Evolutionary conservation across 2,329 filamentous ascomycete species (phyloP).

Genomic region (Botryosphaeria agaves): DNA sequence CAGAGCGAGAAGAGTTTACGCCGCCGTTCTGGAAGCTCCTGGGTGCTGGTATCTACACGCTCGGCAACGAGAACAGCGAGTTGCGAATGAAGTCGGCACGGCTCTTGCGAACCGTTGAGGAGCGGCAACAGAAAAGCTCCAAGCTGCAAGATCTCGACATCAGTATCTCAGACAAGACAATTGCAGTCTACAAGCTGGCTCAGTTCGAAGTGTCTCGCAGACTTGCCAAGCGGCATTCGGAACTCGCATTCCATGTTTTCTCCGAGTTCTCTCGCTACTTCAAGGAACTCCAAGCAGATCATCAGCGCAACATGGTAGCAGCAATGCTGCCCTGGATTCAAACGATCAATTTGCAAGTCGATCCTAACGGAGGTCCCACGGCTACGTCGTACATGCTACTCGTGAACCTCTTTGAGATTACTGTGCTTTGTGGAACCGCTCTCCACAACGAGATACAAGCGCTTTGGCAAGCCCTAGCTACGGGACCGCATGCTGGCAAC

Average conservation of each 20-base stretch:
- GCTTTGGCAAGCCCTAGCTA: constrained; percentile 89
- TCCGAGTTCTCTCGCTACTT: constrained; percentile 93
- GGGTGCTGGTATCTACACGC: constrained; percentile 73
- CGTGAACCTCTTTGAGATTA: constrained; percentile 90
- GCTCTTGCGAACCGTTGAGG: constrained; percentile 65
- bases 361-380: constrained; percentile 80
- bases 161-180: constrained; percentile 95
- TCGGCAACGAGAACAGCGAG: constrained; percentile 80
- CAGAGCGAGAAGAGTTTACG: constrained; percentile 65
- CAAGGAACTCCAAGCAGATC: constrained; percentile 64
- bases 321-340: constrained; percentile 95
- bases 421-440: constrained; percentile 62
- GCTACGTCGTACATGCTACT: constrained; percentile 87
- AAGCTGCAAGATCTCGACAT: constrained; percentile 97
- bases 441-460: constrained; percentile 95
- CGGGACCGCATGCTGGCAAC: constrained; percentile 81
- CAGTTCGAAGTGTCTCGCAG: constrained; percentile 94
- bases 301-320: constrained; percentile 85
- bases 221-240: constrained; percentile 72
- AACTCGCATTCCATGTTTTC: constrained; percentile 83
- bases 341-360: constrained; percentile 77
- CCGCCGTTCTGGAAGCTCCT: constrained; percentile 83
- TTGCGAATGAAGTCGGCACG: constrained; percentile 78
- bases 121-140: constrained; percentile 67
- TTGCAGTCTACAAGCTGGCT: constrained; percentile 91